Base-by-base conservation (phyloP, 225 moss, liverwort and hornwort species). In the Polytrichum commune region DNA sequence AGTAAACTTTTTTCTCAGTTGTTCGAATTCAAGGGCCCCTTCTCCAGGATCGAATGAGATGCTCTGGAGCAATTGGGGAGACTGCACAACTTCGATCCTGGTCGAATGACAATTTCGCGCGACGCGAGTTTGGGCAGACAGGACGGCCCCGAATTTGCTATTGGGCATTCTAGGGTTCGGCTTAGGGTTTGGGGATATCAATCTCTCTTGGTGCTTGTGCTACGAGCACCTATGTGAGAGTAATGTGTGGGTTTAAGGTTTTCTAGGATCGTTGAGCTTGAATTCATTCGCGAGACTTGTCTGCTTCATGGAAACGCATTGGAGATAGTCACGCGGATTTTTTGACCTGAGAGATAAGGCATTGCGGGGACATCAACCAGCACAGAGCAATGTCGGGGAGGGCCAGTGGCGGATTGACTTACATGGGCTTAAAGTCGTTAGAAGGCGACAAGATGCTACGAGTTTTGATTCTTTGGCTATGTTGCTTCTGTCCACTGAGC, bases 401-500 rank as follows among this genome's bases (percentile, higher is more conserved):
- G 27, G 18, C 4, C 56, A 68, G 32, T 46, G 29, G 58, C 29
- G 69, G 29, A 8, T 69, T 28, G 10, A n/a, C 29, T 23, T 27
- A 24, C 29, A 55, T 73, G 64, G 64, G 75, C 29, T 72, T 77
- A 79, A 75, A 67, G 75, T 72, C 77, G 38, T 64, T 54, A 63
- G 68, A 30, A 38, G 65, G 77, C 60, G 72, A 54, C 61, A 75
- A 69, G 64, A 58, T 26, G 25, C 74, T 58, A 58, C 62, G 57
- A 7, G 9, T 73, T 61, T 60, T 73, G 61, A 65, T 75, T 5
- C 60, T 75, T 68, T 78, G 72, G 69, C 19, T 78, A 55, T 73
- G 62, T 66, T 80, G 26, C 69, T 75, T 71, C 60, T 79, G 70
- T 75, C 63, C 72, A 70, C 23, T 75, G 7, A 75, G 75, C 75